phyloP scores from a whole-genome alignment of 2,329 filamentous ascomycete genomes.

The Alternaria tenuissima region DNA sequence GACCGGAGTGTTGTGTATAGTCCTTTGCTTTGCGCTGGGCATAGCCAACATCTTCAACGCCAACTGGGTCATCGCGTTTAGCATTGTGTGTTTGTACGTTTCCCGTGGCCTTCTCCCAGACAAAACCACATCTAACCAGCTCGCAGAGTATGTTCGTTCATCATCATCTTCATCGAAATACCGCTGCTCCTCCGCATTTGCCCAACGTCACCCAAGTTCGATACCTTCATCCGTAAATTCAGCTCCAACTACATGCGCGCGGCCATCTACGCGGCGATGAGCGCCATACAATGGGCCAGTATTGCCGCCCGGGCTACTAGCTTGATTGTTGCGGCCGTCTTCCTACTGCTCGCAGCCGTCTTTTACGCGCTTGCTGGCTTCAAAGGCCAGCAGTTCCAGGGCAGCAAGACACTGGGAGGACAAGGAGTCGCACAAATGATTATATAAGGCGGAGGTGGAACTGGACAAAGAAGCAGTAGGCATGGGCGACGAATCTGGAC shows the following conservation, averaged over 20 bases:
- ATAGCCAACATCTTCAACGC: constrained; percentile 74
- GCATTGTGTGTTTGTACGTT: constrained; percentile 61
- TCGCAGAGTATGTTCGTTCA: constrained; percentile 56
- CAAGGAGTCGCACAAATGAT: constrained; percentile 98
- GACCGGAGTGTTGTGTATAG: constrained; percentile 67
- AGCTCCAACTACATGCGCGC: constrained; percentile 98
- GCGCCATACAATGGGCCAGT: constrained; percentile 83
- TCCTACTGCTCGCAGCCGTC: constrained; percentile 76
- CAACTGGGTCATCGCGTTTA: constrained; percentile 65
- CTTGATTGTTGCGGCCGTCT: constrained; percentile 84
- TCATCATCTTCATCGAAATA: constrained; percentile 70
- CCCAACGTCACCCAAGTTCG: constrained; percentile 90
- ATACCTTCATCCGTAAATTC: constrained; percentile 87
- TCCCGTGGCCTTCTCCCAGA: not conserved
- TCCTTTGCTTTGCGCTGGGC: constrained; percentile 72
- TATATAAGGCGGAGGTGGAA: constrained; percentile 59
- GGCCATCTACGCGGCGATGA: constrained; percentile 83
- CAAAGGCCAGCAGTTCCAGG: constrained; percentile 85
- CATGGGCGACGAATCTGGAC: constrained; percentile 5
- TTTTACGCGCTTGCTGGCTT: constrained; percentile 84
- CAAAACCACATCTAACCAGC: constrained; percentile 10
- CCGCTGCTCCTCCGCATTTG: constrained; percentile 96
- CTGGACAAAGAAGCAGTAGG: not conserved
- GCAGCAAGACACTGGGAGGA: constrained; percentile 95
- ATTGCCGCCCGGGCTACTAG: constrained; percentile 70